A percentile compares a stretch with the other conserved stretches of the same genome.
Evolutionary conservation across 2,329 filamentous ascomycete species (phyloP).

Genomic region (Fusarium sulawesiense): DNA sequence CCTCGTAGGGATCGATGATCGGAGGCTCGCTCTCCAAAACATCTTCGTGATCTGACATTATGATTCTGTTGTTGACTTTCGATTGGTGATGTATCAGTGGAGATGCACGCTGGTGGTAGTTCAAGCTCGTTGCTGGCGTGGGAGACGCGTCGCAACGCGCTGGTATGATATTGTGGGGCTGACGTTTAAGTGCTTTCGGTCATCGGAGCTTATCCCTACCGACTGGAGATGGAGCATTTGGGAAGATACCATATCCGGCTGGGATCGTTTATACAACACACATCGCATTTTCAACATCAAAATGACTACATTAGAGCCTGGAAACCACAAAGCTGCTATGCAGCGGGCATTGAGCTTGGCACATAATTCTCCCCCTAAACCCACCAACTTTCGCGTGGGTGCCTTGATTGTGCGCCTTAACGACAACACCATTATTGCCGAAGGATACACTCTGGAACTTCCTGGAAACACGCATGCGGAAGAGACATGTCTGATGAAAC

Average conservation of each 20-base stretch:
- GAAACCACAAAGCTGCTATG: conserved; percentile 67
- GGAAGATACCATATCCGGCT: background rate
- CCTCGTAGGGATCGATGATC: conserved; percentile 79
- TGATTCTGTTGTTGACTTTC: conserved; percentile 24
- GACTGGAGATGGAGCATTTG: conserved; percentile 10
- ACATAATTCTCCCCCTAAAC: conserved; percentile 81
- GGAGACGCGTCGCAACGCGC: conserved; percentile 42
- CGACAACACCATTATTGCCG: conserved; percentile 72
- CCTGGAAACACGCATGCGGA: conserved; percentile 96
- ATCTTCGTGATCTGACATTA: conserved; percentile 65
- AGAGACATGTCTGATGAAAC: conserved; percentile 88
- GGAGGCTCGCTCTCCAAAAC: conserved; percentile 69
- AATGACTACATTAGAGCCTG: conserved; percentile 45
- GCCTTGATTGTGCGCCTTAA: conserved; percentile 79
- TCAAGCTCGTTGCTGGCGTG: background rate
- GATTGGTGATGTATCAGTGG: conserved; percentile 14
- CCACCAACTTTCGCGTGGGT: conserved; percentile 93
- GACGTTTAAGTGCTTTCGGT: conserved; percentile 42
- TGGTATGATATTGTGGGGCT: conserved; percentile 31
- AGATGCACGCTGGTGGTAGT: background rate
- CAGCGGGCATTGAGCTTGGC: conserved; percentile 80
- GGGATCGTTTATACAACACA: background rate
- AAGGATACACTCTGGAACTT: conserved; percentile 91
- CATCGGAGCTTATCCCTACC: conserved; percentile 36
- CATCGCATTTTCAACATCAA: background rate